Evolutionary conservation across 2,329 filamentous ascomycete species (phyloP).

Genomic region (Fusarium brachygibbosum): DNA sequence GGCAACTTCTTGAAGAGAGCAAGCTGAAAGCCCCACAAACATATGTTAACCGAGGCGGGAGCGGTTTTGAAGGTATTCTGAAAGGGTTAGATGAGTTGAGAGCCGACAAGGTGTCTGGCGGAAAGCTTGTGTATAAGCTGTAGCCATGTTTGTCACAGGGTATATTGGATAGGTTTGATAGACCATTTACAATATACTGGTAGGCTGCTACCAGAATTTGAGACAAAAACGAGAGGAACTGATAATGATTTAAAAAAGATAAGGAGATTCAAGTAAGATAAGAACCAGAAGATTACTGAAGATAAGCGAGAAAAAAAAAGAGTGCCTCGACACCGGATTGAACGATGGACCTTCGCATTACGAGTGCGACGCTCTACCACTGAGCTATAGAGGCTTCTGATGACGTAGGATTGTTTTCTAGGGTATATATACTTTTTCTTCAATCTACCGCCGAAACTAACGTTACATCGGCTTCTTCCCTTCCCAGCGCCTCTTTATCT

Average conservation of each 20-base stretch:
- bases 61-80: conserved; percentile 6
- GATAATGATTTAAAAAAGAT: too few relatives aligned
- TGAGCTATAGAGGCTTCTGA: conserved; percentile 34
- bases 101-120: conserved; percentile 9
- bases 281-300: too few relatives aligned
- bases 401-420: not conserved
- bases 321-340: conserved; percentile 38
- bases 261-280: too few relatives aligned
- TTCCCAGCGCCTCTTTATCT: not conserved
- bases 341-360: conserved; percentile 40
- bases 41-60: not conserved
- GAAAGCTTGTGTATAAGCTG: conserved; percentile 4
- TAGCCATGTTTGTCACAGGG: accelerated
- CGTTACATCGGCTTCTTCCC: conserved; percentile 4
- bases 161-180: too few relatives aligned
- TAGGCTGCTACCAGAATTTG: too few relatives aligned
- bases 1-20: conserved; percentile 1
- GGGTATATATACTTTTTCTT: not conserved
- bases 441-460: accelerated
- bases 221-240: too few relatives aligned
- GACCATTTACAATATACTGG: too few relatives aligned
- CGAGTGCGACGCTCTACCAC: conserved; percentile 40
- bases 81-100: conserved; percentile 20
- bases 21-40: conserved; percentile 4
- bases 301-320: too few relatives aligned